These are phyloP conservation scores for Bipolaris victoriae DNA, from an alignment of 2,329 filamentous ascomycete species.

Conservation along the genomic window DNA sequence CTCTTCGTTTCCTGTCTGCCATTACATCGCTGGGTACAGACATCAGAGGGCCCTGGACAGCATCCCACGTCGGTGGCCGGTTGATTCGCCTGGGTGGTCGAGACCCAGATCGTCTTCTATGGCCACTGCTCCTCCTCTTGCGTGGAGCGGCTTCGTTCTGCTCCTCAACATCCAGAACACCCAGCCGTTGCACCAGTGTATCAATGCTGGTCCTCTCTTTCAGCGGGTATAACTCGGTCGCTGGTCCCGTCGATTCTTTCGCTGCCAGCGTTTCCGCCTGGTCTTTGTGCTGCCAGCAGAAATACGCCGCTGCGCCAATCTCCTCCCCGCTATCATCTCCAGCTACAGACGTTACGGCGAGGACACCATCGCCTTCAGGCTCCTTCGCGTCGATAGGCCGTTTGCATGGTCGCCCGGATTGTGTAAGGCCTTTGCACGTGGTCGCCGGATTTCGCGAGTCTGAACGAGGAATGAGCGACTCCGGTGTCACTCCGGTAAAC, in stretches of 20 bases:
- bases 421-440: slow-evolving; percentile 88
- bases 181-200: slow-evolving; percentile 80
- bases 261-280: slow-evolving; percentile 65
- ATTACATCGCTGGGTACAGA: slow-evolving; percentile 51
- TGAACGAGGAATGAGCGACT: slow-evolving; percentile 75
- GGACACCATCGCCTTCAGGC: slow-evolving; percentile 46
- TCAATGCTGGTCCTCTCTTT: slow-evolving; percentile 80
- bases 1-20: slow-evolving; percentile 32
- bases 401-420: slow-evolving; percentile 81
- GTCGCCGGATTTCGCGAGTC: slow-evolving; percentile 84
- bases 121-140: slow-evolving; percentile 34
- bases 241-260: slow-evolving; percentile 27
- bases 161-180: slow-evolving; percentile 70
- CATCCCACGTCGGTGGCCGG: slow-evolving; percentile 54
- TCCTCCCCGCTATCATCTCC: slow-evolving; percentile 56
- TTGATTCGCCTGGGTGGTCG: slow-evolving; percentile 36
- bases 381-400: slow-evolving; percentile 65
- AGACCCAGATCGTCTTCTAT: slow-evolving; percentile 24
- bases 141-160: slow-evolving; percentile 46
- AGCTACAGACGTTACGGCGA: slow-evolving; percentile 50
- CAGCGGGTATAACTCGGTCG: slow-evolving; percentile 60
- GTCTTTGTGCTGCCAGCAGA: slow-evolving; percentile 95
- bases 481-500: slow-evolving; percentile 66
- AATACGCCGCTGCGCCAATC: slow-evolving; percentile 66
- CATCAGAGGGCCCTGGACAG: slow-evolving; percentile 54